Evolutionary conservation across 2,329 filamentous ascomycete species (phyloP).

Genomic region (Clonostachys sp.): DNA sequence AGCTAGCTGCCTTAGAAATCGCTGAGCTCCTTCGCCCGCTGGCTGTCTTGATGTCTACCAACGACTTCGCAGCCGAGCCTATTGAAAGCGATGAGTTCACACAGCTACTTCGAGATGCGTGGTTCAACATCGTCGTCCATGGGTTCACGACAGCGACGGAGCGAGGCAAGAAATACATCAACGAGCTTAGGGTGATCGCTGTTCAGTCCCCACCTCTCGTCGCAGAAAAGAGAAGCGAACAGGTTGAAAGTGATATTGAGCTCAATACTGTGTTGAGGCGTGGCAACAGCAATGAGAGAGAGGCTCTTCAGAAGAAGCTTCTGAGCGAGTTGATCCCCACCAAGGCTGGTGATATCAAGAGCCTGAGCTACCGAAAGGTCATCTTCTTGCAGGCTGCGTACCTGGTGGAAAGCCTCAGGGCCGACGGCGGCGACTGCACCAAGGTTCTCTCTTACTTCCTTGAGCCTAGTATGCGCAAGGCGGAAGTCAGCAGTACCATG

Average conservation of each 20-base stretch:
- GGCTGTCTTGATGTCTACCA: conserved; percentile 73
- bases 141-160: conserved; percentile 76
- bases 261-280: conserved; percentile 89
- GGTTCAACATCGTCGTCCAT: conserved; percentile 97
- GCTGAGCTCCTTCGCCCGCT: conserved; percentile 81
- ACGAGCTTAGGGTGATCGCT: conserved; percentile 80
- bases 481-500: conserved; percentile 61
- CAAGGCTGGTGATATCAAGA: conserved; percentile 73
- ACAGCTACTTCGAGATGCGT: conserved; percentile 79
- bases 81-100: conserved; percentile 63
- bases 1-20: conserved; percentile 83
- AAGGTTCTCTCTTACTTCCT: conserved; percentile 88
- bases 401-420: conserved; percentile 82
- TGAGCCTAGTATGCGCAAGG: conserved; percentile 75
- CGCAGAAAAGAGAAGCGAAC: conserved; percentile 81
- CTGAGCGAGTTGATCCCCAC: conserved; percentile 70
- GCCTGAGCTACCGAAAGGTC: conserved; percentile 81
- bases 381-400: conserved; percentile 91
- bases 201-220: conserved; percentile 84
- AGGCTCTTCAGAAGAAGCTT: conserved; percentile 74
- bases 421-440: conserved; percentile 83
- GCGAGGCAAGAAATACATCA: conserved; percentile 65
- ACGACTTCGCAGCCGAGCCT: conserved; percentile 47
- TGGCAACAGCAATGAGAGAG: conserved; percentile 75
- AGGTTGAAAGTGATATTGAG: conserved; percentile 94